A percentile compares a stretch with the other conserved stretches of the same genome.
These are phyloP conservation scores for Nemania serpens DNA, from an alignment of 2,329 filamentous ascomycete species.

Conservation along the genomic window DNA sequence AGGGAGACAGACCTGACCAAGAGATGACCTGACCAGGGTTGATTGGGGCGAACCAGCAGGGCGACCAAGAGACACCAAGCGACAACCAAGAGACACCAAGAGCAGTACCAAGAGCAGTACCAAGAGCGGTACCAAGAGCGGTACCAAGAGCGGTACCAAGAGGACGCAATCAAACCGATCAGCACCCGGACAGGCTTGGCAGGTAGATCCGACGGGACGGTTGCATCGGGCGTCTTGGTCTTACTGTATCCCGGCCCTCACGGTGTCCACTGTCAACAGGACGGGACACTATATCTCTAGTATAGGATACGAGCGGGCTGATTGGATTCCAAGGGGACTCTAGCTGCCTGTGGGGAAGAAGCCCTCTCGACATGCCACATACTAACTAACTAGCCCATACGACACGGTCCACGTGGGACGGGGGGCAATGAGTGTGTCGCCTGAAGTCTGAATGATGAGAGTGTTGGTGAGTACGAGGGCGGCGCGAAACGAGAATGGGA, in stretches of 20 bases:
- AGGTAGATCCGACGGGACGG: conserved; percentile 37
- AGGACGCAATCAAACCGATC: neutral
- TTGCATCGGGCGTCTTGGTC: conserved; percentile 20
- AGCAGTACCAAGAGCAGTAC: neutral
- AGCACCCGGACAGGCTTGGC: conserved; percentile 35
- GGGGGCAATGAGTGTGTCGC: no score
- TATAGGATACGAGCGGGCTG: neutral
- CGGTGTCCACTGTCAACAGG: neutral
- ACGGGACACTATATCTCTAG: neutral
- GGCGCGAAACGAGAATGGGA: no score
- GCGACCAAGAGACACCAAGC: neutral
- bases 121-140: neutral
- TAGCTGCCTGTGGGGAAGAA: conserved; percentile 10
- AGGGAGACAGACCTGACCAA: no score
- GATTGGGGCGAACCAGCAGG: conserved; percentile 7
- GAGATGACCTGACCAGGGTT: conserved; percentile 1
- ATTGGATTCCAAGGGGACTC: conserved; percentile 2
- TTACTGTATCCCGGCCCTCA: neutral
- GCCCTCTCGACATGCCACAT: neutral
- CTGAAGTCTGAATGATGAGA: neutral
- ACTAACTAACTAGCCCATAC: no score
- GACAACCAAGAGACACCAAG: neutral
- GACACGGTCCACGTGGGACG: conserved; percentile 9
- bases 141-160: neutral
- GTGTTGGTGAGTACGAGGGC: no score